Conservation (phyloP, 176 grass and related monocot genomes). For the Lolium rigidum region DNA sequence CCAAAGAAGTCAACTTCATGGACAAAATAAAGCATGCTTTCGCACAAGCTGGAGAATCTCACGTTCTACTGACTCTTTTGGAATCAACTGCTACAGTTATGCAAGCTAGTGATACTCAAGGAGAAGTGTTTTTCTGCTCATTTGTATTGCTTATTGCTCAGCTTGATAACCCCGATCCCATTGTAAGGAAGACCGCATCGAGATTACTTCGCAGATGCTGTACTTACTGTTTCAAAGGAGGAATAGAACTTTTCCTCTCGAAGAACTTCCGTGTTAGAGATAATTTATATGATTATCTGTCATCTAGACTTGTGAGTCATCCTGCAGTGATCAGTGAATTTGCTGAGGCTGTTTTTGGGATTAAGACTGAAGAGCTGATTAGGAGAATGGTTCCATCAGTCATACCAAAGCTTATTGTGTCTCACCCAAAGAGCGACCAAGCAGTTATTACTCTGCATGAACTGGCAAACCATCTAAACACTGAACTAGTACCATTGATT, state of each 20-base stretch:
- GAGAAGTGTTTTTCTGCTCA: constrained; percentile 71
- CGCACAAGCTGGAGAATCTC: constrained; percentile 50
- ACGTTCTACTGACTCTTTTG: constrained; percentile 74
- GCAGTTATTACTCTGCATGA: constrained; percentile 71
- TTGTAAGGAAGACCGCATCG: constrained; percentile 64
- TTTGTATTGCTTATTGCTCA: constrained; percentile 80
- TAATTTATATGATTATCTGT: constrained; percentile 79
- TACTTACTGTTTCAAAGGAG: constrained; percentile 67
- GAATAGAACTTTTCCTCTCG: constrained; percentile 71
- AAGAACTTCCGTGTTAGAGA: constrained; percentile 68
- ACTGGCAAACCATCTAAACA: constrained; percentile 72
- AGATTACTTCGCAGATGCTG: constrained; percentile 79
- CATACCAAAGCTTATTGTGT: constrained; percentile 91
- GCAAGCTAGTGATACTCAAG: constrained; percentile 71
- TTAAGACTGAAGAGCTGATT: constrained; percentile 78
- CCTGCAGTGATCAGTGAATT: constrained; percentile 74
- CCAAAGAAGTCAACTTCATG: constrained; percentile 68
- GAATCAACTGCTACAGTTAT: constrained; percentile 77
- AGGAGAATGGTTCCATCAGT: constrained; percentile 83
- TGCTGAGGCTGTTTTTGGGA: constrained; percentile 73
- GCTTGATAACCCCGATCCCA: constrained; percentile 66
- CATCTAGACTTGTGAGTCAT: constrained; percentile 63
- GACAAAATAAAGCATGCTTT: constrained; percentile 77
- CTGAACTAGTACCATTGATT: constrained; percentile 61
- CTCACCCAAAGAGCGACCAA: constrained; percentile 64